Conservation (phyloP, 345 rosid genomes). For the Citropsis articulata region DNA sequence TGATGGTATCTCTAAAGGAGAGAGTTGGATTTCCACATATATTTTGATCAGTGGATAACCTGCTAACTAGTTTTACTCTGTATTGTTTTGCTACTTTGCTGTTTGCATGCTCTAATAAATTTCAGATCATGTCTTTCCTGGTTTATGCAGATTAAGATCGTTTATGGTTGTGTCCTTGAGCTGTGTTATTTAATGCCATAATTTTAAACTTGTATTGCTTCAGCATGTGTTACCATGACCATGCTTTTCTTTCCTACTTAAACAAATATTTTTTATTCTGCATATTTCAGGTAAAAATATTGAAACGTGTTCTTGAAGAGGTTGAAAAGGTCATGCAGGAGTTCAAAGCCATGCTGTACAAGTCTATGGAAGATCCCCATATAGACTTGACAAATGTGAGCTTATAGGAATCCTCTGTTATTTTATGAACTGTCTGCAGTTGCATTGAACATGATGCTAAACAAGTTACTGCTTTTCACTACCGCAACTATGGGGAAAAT, state of each 20-base stretch:
- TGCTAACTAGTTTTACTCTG: not conserved
- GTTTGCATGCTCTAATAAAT: not conserved
- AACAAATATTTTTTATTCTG: not conserved
- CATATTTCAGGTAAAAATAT: conserved; percentile 76
- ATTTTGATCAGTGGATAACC: conserved; percentile 1
- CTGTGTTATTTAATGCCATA: not conserved
- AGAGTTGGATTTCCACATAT: not conserved
- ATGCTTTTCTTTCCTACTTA: not conserved
- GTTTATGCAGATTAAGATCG: not conserved
- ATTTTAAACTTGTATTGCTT: not conserved
- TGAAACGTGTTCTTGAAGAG: conserved; percentile 97
- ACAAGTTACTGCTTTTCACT: not conserved
- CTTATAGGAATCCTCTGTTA: conserved; percentile 3
- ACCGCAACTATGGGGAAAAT: not conserved
- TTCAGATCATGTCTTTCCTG: not conserved
- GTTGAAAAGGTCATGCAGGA: conserved; percentile 97
- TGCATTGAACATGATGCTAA: not conserved
- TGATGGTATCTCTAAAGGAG: not conserved
- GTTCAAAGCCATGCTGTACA: conserved; percentile 90
- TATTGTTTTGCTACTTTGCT: not conserved
- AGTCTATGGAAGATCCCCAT: conserved; percentile 94
- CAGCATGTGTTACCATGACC: not conserved
- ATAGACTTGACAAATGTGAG: conserved; percentile 87
- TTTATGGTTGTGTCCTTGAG: not conserved
- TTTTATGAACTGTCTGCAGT: conserved; percentile 3